Evolutionary conservation across 2,329 filamentous ascomycete genomes (phyloP).

Genomic region (Aspergillus ruber): DNA sequence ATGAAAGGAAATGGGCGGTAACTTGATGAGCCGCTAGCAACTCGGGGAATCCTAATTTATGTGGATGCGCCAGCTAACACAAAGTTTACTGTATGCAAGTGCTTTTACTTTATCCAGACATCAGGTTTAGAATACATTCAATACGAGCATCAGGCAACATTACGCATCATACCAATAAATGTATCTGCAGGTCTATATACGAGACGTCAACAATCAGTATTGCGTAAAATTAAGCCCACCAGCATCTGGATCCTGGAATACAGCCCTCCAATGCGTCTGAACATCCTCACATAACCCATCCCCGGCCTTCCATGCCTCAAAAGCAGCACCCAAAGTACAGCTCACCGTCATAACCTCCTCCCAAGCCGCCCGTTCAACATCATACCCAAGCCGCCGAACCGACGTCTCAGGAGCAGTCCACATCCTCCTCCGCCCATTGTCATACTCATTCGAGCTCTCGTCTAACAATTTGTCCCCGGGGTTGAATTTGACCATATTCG

Average conservation of each 20-base stretch:
- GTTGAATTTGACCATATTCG: constrained; percentile 26
- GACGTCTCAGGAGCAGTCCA: constrained; percentile 21
- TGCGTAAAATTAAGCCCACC: constrained; percentile 8
- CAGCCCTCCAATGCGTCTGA: constrained; percentile 9
- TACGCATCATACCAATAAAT: no score
- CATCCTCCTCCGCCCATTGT: constrained; percentile 12
- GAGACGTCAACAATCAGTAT: neutral
- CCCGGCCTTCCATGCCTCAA: constrained; percentile 18
- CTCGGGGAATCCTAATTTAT: no score
- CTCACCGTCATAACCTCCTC: constrained; percentile 18
- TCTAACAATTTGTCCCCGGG: constrained; percentile 20
- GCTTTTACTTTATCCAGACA: no score
- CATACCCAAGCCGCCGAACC: constrained; percentile 22
- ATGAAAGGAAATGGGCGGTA: no score
- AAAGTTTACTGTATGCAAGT: no score
- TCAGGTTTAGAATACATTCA: no score
- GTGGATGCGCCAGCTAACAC: no score
- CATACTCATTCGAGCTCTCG: constrained; percentile 13
- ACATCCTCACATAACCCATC: constrained; percentile 11
- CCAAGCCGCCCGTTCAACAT: constrained; percentile 27
- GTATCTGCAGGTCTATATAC: neutral
- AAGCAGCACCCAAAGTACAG: constrained; percentile 21
- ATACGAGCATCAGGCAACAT: no score
- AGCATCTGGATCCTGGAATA: constrained; percentile 14
- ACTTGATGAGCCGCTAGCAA: no score